Conservation (phyloP, 805 yeast species). For the Vanderwaltozyma yarrowii region DNA sequence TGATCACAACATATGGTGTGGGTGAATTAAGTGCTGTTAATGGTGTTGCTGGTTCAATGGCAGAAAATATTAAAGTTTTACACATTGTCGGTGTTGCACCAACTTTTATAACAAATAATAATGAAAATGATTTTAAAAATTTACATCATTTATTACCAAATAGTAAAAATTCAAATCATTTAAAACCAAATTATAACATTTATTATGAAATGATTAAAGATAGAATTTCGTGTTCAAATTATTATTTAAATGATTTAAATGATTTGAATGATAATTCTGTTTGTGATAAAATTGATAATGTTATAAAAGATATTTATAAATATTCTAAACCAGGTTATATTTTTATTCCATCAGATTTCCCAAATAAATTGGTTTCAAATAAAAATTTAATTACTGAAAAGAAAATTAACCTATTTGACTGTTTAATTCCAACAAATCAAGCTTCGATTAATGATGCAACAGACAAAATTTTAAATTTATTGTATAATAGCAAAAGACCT, state of each 20-base stretch:
- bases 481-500: slow-evolving; percentile 49
- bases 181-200: slow-evolving; percentile 51
- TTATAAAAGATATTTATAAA: slow-evolving; percentile 43
- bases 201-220: slow-evolving; percentile 55
- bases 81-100: slow-evolving; percentile 62
- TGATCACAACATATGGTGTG: slow-evolving; percentile 68
- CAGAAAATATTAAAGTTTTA: slow-evolving; percentile 69
- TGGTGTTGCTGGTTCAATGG: slow-evolving; percentile 73
- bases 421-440: no score
- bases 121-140: slow-evolving; percentile 16
- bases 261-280: slow-evolving; percentile 25
- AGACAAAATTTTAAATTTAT: slow-evolving; percentile 35
- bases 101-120: slow-evolving; percentile 4
- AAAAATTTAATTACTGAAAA: slow-evolving; percentile 12
- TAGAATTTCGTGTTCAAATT: slow-evolving; percentile 46
- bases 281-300: slow-evolving; percentile 50
- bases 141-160: slow-evolving; percentile 56
- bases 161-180: slow-evolving; percentile 26
- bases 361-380: slow-evolving; percentile 29
- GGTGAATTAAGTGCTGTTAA: slow-evolving; percentile 82
- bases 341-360: slow-evolving; percentile 64
- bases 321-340: slow-evolving; percentile 74
- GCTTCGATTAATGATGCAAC: slow-evolving; percentile 31
- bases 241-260: slow-evolving; percentile 31
- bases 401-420: slow-evolving; percentile 7